Conservation (phyloP, 306 rosid species). For the Gleditsia sinensis region DNA sequence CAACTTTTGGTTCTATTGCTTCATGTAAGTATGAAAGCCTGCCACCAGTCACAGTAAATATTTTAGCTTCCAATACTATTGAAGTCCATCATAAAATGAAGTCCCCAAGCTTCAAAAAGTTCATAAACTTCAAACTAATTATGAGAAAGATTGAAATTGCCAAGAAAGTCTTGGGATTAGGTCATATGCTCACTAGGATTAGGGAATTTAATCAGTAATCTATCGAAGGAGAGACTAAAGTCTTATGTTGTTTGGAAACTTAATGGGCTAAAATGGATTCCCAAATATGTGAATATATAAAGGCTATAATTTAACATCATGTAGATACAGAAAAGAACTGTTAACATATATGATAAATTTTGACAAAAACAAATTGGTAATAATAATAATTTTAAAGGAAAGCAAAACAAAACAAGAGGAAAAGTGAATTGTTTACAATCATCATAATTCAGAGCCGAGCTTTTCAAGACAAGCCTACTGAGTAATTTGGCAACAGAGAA, state of each 20-base stretch:
- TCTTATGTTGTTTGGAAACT: neutral
- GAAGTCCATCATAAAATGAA: neutral
- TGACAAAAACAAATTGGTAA: neutral
- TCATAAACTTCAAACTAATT: neutral
- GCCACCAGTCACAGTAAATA: conserved; percentile 36
- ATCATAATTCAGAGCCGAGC: neutral
- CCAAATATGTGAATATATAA: conserved; percentile 2
- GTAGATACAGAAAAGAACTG: neutral
- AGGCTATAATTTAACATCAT: neutral
- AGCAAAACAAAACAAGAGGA: neutral
- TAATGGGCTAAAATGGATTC: neutral
- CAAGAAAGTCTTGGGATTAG: neutral
- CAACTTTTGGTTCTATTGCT: conserved; percentile 96
- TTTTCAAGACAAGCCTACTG: neutral
- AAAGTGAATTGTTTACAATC: neutral
- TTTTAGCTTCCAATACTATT: neutral
- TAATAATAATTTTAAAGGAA: neutral
- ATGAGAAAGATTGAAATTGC: conserved; percentile 7
- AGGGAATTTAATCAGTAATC: neutral
- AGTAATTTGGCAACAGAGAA: conserved; percentile 15
- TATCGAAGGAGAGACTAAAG: neutral
- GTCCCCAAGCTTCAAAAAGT: neutral
- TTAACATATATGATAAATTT: conserved; percentile 2
- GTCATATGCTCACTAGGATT: neutral
- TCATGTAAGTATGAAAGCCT: conserved; percentile 97